Conservation (phyloP, 169 alveolate species). For the Toxoplasma gondii region DNA sequence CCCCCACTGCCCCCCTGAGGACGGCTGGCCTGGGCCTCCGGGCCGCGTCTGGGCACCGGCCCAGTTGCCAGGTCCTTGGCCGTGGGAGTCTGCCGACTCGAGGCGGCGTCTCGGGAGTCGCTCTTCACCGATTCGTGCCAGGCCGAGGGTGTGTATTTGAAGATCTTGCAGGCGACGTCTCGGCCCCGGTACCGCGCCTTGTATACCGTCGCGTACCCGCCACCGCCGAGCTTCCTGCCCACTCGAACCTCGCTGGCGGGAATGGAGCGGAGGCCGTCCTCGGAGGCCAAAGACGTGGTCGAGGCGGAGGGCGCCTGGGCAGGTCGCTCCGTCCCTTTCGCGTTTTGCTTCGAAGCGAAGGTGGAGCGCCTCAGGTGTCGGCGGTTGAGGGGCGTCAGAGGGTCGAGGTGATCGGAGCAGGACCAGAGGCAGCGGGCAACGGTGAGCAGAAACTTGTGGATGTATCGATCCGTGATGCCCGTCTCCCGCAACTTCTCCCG, state of each 20-base stretch:
- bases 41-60: no score
- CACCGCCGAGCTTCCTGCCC: conserved; percentile 37
- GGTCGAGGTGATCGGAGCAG: conserved; percentile 43
- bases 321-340: not conserved
- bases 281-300: not conserved
- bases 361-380: not conserved
- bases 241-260: conserved; percentile 25
- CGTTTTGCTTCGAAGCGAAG: not conserved
- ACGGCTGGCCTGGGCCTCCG: not conserved
- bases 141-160: conserved; percentile 24
- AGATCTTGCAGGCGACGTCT: conserved; percentile 50
- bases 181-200: conserved; percentile 21
- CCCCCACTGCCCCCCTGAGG: not conserved
- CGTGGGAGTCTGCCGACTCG: not conserved
- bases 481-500: not conserved
- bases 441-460: conserved; percentile 22
- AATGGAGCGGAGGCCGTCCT: not conserved
- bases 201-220: conserved; percentile 46
- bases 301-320: not conserved
- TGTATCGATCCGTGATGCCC: conserved; percentile 22
- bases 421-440: conserved; percentile 46
- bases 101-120: not conserved
- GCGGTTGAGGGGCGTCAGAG: conserved; percentile 36
- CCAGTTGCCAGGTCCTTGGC: not conserved
- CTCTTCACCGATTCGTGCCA: not conserved